phyloP scores from a whole-genome alignment of 1,284 basidiomycete species.

The Cutaneotrichosporon arboriforme region DNA sequence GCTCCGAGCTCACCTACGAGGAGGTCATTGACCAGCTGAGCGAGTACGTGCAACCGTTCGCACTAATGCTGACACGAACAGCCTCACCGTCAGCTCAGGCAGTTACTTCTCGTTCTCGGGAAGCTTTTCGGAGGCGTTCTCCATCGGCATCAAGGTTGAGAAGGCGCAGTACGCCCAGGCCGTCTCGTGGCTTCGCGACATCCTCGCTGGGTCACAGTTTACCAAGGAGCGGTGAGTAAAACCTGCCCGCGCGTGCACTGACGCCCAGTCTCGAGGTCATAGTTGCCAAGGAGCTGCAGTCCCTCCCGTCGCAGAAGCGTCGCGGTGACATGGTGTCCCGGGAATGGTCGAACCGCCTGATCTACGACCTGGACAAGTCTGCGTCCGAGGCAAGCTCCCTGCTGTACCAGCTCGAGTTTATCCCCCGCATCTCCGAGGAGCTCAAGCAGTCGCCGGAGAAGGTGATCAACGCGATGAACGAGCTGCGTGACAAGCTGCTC shows the following conservation, averaged over 20 bases:
- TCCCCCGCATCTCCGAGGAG: constrained; percentile 67
- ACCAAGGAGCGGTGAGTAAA: constrained; percentile 63
- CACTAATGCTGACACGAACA: background rate
- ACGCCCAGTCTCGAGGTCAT: constrained; percentile 60
- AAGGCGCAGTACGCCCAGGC: constrained; percentile 71
- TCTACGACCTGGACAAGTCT: constrained; percentile 65
- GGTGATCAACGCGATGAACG: constrained; percentile 68
- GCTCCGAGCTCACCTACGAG: constrained; percentile 72
- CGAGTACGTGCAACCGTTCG: constrained; percentile 29
- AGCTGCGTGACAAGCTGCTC: constrained; percentile 62
- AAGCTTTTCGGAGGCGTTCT: constrained; percentile 68
- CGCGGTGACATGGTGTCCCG: constrained; percentile 75
- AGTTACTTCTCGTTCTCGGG: constrained; percentile 64
- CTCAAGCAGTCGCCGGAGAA: constrained; percentile 69
- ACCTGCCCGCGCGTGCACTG: no score
- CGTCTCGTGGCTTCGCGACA: constrained; percentile 80
- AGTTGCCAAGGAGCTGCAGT: constrained; percentile 83
- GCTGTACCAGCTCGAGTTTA: constrained; percentile 68
- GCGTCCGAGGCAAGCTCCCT: constrained; percentile 68
- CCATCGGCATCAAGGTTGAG: constrained; percentile 80
- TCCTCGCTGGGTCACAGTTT: constrained; percentile 78
- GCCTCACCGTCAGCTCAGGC: constrained; percentile 78
- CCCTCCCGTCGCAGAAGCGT: constrained; percentile 87
- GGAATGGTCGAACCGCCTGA: constrained; percentile 63
- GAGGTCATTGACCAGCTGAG: constrained; percentile 87